These are phyloP conservation scores for Zygoascus flipseniorum DNA, from an alignment of 805 yeast species.

Conservation along the genomic window DNA sequence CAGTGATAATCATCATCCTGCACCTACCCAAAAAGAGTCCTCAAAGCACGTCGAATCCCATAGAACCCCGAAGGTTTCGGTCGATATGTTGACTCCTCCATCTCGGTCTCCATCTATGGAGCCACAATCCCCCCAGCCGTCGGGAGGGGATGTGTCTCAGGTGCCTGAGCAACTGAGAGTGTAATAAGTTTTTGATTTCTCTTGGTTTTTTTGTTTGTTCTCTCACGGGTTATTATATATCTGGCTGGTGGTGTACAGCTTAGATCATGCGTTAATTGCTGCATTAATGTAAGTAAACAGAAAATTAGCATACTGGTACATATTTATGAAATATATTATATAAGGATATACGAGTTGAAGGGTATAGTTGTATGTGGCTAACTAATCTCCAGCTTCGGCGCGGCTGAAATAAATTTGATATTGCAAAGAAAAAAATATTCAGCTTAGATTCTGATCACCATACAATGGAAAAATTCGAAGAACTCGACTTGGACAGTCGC, in stretches of 20 bases:
- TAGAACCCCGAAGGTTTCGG: conserved; percentile 1
- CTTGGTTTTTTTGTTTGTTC: neutral
- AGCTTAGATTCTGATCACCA: neutral
- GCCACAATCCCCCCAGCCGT: neutral
- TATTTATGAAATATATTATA: neutral
- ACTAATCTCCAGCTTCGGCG: neutral
- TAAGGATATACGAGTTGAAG: neutral
- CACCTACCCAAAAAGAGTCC: conserved; percentile 1
- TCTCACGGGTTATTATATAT: neutral
- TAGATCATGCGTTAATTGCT: neutral
- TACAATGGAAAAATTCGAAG: conserved; percentile 41
- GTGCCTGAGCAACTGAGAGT: neutral
- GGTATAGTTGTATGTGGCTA: neutral
- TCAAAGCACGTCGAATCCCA: neutral
- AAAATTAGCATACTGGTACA: neutral
- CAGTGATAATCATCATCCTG: conserved; percentile 10
- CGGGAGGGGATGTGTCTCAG: neutral
- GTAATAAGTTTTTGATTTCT: neutral
- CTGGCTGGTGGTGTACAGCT: neutral
- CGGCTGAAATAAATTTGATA: neutral
- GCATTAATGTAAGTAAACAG: neutral
- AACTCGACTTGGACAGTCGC: conserved; percentile 74
- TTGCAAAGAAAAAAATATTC: neutral
- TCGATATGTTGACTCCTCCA: conserved; percentile 2
- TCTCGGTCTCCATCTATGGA: conserved; percentile 1